A percentile compares a stretch with the other conserved stretches of the same genome.
These are phyloP conservation scores for Orbilia brochopaga DNA, from an alignment of 2,329 filamentous ascomycete genomes.

Conservation along the genomic window DNA sequence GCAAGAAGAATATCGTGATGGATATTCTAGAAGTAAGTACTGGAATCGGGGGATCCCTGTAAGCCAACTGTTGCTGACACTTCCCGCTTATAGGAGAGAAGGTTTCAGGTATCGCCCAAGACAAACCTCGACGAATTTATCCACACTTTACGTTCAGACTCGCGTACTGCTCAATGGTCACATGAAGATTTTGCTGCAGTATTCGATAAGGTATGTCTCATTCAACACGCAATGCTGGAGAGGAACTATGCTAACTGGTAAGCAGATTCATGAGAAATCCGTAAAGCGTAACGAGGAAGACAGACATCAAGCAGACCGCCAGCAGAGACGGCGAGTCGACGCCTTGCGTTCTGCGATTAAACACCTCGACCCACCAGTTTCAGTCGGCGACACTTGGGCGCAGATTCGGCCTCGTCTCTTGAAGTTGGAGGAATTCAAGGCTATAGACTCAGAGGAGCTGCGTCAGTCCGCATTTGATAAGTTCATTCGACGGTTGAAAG, in stretches of 20 bases:
- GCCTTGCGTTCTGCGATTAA: conserved; percentile 85
- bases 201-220: conserved; percentile 69
- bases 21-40: conserved; percentile 82
- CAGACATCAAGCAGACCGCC: conserved; percentile 78
- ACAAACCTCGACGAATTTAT: conserved; percentile 90
- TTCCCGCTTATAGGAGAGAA: conserved; percentile 71
- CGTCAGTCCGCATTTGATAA: conserved; percentile 88
- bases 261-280: conserved; percentile 78
- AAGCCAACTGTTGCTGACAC: conserved; percentile 19
- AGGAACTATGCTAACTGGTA: conserved; percentile 54
- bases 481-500: conserved; percentile 84
- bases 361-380: conserved; percentile 83
- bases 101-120: conserved; percentile 84
- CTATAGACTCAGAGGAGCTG: conserved; percentile 79
- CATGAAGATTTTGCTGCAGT: conserved; percentile 78
- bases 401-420: conserved; percentile 80
- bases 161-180: conserved; percentile 85
- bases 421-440: conserved; percentile 79
- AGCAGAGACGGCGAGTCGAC: conserved; percentile 83
- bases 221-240: background rate
- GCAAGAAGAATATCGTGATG: conserved; percentile 79
- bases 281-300: conserved; percentile 83
- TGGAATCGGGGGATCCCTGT: conserved; percentile 8
- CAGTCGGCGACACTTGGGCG: conserved; percentile 82
- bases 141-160: conserved; percentile 80